Percentiles rank a stretch among this genome's conserved stretches.
phyloP scores from a whole-genome alignment of 2,329 filamentous ascomycete genomes.

The Colletotrichum siamense region DNA sequence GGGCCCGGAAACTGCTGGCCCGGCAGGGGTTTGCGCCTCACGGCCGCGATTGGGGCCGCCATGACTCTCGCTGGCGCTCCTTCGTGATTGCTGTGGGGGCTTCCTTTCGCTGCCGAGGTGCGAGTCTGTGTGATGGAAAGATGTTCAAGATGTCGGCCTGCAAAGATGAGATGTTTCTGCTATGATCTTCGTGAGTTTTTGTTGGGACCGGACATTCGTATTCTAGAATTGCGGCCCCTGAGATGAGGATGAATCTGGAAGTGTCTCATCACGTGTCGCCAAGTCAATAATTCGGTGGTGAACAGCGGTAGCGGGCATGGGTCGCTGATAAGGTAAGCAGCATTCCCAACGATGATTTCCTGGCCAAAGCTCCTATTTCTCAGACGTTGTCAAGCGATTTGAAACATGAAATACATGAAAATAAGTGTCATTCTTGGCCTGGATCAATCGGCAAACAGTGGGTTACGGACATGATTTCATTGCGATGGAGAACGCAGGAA shows the following conservation, averaged over 20 bases:
- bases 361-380: neutral
- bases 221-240: neutral
- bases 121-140: neutral
- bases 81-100: neutral
- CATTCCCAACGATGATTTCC: neutral
- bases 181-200: neutral
- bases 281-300: neutral
- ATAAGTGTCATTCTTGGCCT: neutral
- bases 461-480: rapidly evolving
- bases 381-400: neutral
- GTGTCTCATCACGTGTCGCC: conserved; percentile 23
- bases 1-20: conserved; percentile 3
- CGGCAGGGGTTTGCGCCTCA: conserved; percentile 20
- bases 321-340: conserved; percentile 3
- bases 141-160: rapidly evolving
- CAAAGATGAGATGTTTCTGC: neutral
- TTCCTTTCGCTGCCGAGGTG: neutral
- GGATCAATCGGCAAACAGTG: rapidly evolving
- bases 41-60: neutral
- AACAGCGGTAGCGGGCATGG: neutral
- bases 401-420: neutral
- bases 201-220: neutral
- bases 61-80: conserved; percentile 2
- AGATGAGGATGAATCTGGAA: conserved; percentile 15
- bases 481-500: rapidly evolving